Evolutionary conservation across 1,284 basidiomycete genomes (phyloP).

Genomic region (Puccinia hordei): DNA sequence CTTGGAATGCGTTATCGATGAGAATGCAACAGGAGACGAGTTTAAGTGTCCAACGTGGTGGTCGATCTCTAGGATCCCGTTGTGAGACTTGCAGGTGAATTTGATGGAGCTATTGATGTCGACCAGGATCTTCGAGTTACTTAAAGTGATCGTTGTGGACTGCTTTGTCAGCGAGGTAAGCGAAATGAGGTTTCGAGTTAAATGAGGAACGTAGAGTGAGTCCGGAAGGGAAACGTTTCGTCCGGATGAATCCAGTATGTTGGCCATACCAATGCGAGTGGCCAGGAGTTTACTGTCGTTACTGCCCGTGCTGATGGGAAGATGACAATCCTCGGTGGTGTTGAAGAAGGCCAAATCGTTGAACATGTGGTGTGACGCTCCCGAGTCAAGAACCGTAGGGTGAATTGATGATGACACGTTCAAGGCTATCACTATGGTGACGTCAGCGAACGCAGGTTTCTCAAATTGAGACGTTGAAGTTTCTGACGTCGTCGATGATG

Average conservation of each 20-base stretch:
- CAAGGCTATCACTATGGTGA: not conserved
- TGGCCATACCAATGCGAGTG: not conserved
- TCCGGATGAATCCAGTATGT: not conserved
- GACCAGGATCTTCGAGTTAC: too few relatives aligned
- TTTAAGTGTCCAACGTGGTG: too few relatives aligned
- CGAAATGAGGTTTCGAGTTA: not conserved
- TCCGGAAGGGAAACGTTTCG: not conserved
- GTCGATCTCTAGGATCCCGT: too few relatives aligned
- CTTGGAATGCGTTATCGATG: not conserved
- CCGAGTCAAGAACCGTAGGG: not conserved
- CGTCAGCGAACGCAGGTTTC: not conserved
- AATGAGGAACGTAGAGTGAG: not conserved
- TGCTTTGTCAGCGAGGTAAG: not conserved
- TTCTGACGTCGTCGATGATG: too few relatives aligned
- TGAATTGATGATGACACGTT: not conserved
- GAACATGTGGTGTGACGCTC: constrained; percentile 3
- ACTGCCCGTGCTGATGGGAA: not conserved
- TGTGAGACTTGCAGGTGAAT: too few relatives aligned
- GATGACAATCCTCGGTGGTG: not conserved
- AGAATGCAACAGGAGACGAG: too few relatives aligned
- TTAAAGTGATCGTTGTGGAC: too few relatives aligned
- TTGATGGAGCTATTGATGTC: too few relatives aligned
- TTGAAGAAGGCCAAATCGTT: not conserved
- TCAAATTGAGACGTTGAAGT: not conserved
- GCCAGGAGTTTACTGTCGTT: not conserved